Conservation (phyloP, 2,329 filamentous ascomycete species). For the Dothistroma pini region DNA sequence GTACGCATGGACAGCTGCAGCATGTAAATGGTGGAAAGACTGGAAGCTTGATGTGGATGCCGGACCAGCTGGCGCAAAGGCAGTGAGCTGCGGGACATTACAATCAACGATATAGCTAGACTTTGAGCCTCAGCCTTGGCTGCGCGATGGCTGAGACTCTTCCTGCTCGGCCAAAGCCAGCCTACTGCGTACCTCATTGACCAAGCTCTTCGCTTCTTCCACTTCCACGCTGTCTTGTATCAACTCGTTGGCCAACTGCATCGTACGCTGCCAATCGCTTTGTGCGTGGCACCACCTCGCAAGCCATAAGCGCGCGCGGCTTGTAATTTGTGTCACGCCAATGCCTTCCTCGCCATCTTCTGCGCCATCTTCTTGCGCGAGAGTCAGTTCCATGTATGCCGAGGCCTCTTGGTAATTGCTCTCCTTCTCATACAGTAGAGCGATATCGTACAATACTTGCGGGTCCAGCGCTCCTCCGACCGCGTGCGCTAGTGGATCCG, state of each 20-base stretch:
- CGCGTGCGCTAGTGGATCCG: slow-evolving; percentile 47
- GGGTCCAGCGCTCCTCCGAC: slow-evolving; percentile 69
- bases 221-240: slow-evolving; percentile 96
- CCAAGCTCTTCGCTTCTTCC: slow-evolving; percentile 91
- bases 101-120: neutral
- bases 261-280: slow-evolving; percentile 71
- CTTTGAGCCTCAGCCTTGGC: neutral
- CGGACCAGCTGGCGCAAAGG: slow-evolving; percentile 8
- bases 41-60: slow-evolving; percentile 27
- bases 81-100: neutral
- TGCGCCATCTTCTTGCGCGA: slow-evolving; percentile 82
- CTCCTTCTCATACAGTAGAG: slow-evolving; percentile 78
- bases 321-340: slow-evolving; percentile 86
- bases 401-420: slow-evolving; percentile 75
- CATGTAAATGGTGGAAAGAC: slow-evolving; percentile 48
- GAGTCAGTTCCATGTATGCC: slow-evolving; percentile 91
- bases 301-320: slow-evolving; percentile 90
- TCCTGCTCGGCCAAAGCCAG: slow-evolving; percentile 45
- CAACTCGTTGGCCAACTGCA: slow-evolving; percentile 80
- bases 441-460: slow-evolving; percentile 86
- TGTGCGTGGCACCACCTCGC: slow-evolving; percentile 74
- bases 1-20: slow-evolving; percentile 45
- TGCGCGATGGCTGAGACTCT: neutral
- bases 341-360: slow-evolving; percentile 54
- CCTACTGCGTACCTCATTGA: slow-evolving; percentile 77